Base-by-base conservation (phyloP, 768 basidiomycete species). In the Suillus clintonianus region DNA sequence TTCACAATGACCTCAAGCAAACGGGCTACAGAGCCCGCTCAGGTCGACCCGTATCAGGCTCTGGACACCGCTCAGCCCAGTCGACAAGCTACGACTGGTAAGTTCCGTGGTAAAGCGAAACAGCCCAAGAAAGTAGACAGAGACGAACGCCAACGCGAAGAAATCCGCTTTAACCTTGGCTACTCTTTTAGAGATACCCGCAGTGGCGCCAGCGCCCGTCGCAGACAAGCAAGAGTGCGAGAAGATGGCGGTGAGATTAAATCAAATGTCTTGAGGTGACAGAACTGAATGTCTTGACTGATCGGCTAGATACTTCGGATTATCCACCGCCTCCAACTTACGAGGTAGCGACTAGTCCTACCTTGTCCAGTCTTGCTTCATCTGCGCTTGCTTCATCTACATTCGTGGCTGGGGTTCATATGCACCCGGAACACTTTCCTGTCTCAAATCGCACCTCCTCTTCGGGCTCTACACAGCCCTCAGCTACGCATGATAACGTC, bases 321-420 rank as follows among this genome's bases (percentile, higher is more conserved):
- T 89, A 89, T 70, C 89, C 88, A 8, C 91, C 91, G 14, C 91
- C 91, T 32, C 85, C 89, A 14, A 90, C 91, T 68, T 86, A 86
- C 64, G 91, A 92, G 74, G 88, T 88, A 5, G 85, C 83, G 42
- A 82, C 80, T 10, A 80, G 82, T 15, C 79, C 82, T 6, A 71
- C 83, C 76, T 60, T 82, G 72, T 63, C 77, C 74, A 63, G 79
- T 70, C 69, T 79, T 76, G 59, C 83, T 69, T 71, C 56, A 57
- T 57, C 56, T 41, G 56, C 37, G 37, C 56, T 57, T 30, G 56
- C 56, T 27, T 57, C 56, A 57, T 57, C 56, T 57, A 57, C 56
- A 30, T 57, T 56, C 24, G 55, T 56, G 37, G 55, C 80, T 70
- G 62, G 77, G 78, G 27, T 82, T 80, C 62, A 71, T 80, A 62